Base-by-base conservation (phyloP, 2,329 filamentous ascomycete species). In the Phoma herbarum region DNA sequence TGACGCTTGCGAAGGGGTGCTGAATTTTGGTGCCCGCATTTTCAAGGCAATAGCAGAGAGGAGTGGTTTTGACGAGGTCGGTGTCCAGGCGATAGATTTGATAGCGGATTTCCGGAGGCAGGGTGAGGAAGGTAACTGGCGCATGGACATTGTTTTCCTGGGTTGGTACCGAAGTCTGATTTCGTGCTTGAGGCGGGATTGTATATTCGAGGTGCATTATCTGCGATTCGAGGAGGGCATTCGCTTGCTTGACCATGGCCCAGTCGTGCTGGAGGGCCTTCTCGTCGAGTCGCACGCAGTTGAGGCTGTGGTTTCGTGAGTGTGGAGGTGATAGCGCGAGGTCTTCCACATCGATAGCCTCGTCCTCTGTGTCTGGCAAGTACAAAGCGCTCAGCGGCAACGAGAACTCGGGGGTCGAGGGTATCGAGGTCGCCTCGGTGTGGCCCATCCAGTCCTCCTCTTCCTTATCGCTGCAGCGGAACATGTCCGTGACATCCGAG, bases 21-120 rank as follows among this genome's bases (percentile, higher is more conserved):
- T 77, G 75, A 59, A 75, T 75, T 42, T 72, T 68, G 63, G 72
- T 68, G 31, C 70, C 66, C 39, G 75, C 76, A 43, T 74, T 76
- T 42, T 73, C 75, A 52, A 77, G 74, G 66, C 76, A 77, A 80
- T 78, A 78, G 57, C 76, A 74, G 42, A 78, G 74, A 12, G 76
- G 75, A 26, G 74, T 69, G 12, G 69, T 66, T 49, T 72, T 65
- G 53, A 76, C 69, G 50, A 78, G 71, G 52, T 75, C 71, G 28
- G 72, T 71, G 55, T 76, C 72, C 49, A 73, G 60, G 57, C 70
- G 73, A 66, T 77, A 78, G 54, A 78, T 76, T 20, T 76, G 67
- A 63, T 73, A 69, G 26, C 76, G 73, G 41, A 77, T 68, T 47
- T 78, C 76, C 4, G 74, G 72, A 0, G 75, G 75, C 1, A 77